Evolutionary conservation across 768 basidiomycete species (phyloP), one percentile per base, ranked within the genome.

Genomic region (Boletus subcaerulescens): DNA sequence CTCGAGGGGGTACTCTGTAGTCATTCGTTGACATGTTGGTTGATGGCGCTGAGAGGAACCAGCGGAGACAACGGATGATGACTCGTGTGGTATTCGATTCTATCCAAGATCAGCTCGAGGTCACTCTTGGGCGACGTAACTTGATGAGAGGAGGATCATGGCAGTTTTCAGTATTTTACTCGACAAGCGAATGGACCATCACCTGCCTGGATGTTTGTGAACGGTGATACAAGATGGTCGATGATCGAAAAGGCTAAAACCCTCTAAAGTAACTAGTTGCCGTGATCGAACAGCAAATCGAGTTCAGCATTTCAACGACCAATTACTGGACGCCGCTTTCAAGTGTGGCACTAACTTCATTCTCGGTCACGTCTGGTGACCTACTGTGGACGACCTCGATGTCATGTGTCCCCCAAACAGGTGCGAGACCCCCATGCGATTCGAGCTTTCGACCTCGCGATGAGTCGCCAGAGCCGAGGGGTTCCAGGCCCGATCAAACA

Each of bases 161-260:
- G 29, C 29, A 29, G 29, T 8, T 29, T 29, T 29, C 29, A 29
- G 6, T 5, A 18, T 15, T 14, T 44, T 29, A 29, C 36, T 14
- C n/a, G 43, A 36, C 42, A 17, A 31, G 5, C 33, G 43, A 39
- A 31, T 35, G 35, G 36, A 36, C 9, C 8, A 26, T 17, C n/a
- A 50, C 49, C 42, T 50, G 22, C 51, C 61, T 60, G 45, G 17
- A 33, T 36, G 52, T 31, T n/a, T 11, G 33, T 22, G 43, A 29
- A 32, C 32, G 8, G 29, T 9, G 1, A 9, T 29, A 29, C 8
- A 5, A 36, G 26, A 33, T 50, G 44, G 47, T 35, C 38, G 39
- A 48, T n/a, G 48, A 60, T 52, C 38, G 44, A 51, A 65, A 63
- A 64, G 62, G 52, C 20, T 56, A 64, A 65, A 65, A 61, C 54